Percentiles rank a stretch among this genome's conserved stretches.
These are phyloP conservation scores for Lachnellula arida DNA, from an alignment of 2,329 filamentous ascomycete species.

Conservation along the genomic window DNA sequence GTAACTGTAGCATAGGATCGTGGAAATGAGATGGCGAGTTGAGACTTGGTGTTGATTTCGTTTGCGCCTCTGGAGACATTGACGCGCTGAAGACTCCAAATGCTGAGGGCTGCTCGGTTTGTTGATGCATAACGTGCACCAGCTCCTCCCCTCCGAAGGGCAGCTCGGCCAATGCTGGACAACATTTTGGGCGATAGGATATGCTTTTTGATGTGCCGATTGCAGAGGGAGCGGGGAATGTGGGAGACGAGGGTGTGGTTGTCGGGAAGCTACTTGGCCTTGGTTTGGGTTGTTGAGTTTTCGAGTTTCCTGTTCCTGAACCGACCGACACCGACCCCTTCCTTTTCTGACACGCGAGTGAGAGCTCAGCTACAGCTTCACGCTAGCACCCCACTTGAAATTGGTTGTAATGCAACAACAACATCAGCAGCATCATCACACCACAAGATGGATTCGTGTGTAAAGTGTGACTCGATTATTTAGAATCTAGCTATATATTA, in stretches of 20 bases:
- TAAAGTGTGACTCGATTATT: no score
- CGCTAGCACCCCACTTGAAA: neutral
- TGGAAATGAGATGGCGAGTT: slow-evolving; percentile 2
- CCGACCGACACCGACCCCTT: slow-evolving; percentile 13
- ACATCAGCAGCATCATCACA: neutral
- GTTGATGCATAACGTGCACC: slow-evolving; percentile 21
- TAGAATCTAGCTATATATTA: no score
- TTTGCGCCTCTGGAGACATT: slow-evolving; percentile 11
- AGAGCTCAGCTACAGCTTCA: neutral
- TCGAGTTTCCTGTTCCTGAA: neutral
- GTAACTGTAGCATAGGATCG: slow-evolving; percentile 26
- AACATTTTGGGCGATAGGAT: slow-evolving; percentile 25
- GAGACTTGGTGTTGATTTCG: slow-evolving; percentile 10
- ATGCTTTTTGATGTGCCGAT: slow-evolving; percentile 2
- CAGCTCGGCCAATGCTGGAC: slow-evolving; percentile 29
- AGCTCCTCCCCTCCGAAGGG: slow-evolving; percentile 23
- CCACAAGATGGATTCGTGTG: neutral
- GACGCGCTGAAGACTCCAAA: slow-evolving; percentile 25
- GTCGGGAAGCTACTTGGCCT: neutral
- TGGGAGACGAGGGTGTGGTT: slow-evolving; percentile 4
- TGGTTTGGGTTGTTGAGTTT: neutral
- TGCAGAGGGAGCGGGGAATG: slow-evolving; percentile 1
- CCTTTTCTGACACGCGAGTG: slow-evolving; percentile 18
- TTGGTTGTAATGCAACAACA: neutral
- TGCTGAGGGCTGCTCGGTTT: slow-evolving; percentile 21